A percentile compares a stretch with the other conserved stretches of the same genome.
These are phyloP conservation scores for Phytophthora boehmeriae DNA, from an alignment of 352 stramenopile genomes.

Conservation along the genomic window DNA sequence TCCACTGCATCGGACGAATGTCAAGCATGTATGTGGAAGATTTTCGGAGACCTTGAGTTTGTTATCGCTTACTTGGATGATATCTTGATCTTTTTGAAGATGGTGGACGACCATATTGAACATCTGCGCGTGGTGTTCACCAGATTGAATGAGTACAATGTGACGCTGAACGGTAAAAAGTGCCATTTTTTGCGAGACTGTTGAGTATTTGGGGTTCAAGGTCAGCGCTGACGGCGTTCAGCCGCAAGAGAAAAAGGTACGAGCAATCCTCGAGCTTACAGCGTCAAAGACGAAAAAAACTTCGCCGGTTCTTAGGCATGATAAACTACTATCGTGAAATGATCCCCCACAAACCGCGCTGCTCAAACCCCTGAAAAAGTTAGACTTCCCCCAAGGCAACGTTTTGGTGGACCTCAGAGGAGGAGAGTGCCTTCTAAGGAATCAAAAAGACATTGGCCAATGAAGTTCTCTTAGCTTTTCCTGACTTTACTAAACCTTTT, in stretches of 20 bases:
- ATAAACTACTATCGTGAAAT: conserved; percentile 21
- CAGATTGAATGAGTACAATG: conserved; percentile 4
- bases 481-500: conserved; percentile 5
- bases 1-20: conserved; percentile 10
- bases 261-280: background rate
- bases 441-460: background rate
- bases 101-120: conserved; percentile 4
- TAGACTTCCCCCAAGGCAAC: conserved; percentile 3
- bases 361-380: background rate
- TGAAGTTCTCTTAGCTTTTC: background rate
- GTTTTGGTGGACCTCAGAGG: conserved; percentile 3
- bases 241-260: conserved; percentile 10
- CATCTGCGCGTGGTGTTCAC: conserved; percentile 7
- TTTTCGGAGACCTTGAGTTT: conserved; percentile 5
- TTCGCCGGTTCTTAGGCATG: conserved; percentile 13
- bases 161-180: conserved; percentile 10
- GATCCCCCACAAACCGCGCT: conserved; percentile 7
- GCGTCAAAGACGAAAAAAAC: conserved; percentile 5
- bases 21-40: conserved; percentile 11
- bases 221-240: background rate
- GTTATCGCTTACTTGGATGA: conserved; percentile 11
- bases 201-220: conserved; percentile 4
- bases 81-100: conserved; percentile 9
- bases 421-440: background rate
- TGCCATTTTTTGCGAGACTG: conserved; percentile 7